Conservation (phyloP, 108 stramenopile genomes). For the Asterionellopsis glacialis region DNA sequence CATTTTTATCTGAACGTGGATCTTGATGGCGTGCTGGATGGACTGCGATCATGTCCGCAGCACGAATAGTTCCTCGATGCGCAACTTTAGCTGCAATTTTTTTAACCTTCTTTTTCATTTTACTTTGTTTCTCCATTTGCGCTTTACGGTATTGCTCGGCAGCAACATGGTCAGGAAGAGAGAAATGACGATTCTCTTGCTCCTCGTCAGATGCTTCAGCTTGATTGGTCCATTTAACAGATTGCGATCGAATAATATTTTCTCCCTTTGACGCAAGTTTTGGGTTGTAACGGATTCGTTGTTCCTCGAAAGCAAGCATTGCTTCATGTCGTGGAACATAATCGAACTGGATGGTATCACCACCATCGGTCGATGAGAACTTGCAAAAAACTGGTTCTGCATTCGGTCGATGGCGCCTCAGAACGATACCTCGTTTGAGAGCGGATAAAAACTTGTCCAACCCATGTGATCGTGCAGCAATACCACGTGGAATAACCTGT, state of each 20-base stretch:
- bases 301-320: constrained; percentile 70
- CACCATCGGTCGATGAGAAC: constrained; percentile 67
- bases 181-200: constrained; percentile 42
- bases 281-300: constrained; percentile 65
- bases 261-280: constrained; percentile 7
- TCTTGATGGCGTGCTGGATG: constrained; percentile 77
- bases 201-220: constrained; percentile 66
- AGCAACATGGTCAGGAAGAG: constrained; percentile 54
- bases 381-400: constrained; percentile 62
- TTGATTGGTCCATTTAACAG: constrained; percentile 53
- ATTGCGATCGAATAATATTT: constrained; percentile 10
- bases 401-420: constrained; percentile 71
- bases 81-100: constrained; percentile 37
- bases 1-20: constrained; percentile 48
- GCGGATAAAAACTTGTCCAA: constrained; percentile 73
- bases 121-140: constrained; percentile 29
- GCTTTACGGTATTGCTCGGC: constrained; percentile 65
- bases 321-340: constrained; percentile 46
- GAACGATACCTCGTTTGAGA: constrained; percentile 73
- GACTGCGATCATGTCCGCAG: constrained; percentile 72
- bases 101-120: constrained; percentile 28
- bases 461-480: constrained; percentile 72
- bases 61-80: constrained; percentile 45
- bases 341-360: constrained; percentile 61
- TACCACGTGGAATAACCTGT: constrained; percentile 53